Conservation (phyloP, 768 basidiomycete genomes). For the Termitomyces sp. region DNA sequence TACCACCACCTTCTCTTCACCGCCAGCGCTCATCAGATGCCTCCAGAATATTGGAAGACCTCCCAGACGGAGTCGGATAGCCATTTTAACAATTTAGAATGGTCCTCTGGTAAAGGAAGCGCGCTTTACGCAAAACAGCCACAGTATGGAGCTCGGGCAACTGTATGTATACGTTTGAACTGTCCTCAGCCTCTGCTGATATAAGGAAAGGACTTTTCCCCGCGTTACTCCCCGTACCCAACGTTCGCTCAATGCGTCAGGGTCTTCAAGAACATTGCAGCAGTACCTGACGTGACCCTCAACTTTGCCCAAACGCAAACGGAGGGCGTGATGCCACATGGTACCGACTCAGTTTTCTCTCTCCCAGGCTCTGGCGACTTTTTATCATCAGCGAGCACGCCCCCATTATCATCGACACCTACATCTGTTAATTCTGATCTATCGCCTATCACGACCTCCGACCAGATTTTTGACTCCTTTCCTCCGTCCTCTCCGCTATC, state of each 20-base stretch:
- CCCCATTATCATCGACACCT: not conserved
- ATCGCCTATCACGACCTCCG: not conserved
- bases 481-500: not conserved
- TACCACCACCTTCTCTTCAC: not conserved
- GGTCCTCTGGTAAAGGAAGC: not conserved
- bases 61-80: not conserved
- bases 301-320: slow-evolving; percentile 10
- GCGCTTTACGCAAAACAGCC: slow-evolving; percentile 6
- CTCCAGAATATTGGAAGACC: not conserved
- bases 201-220: not conserved
- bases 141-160: not conserved
- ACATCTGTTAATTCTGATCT: not conserved
- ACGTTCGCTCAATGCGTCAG: not conserved
- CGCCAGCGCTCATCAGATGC: not conserved
- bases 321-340: not conserved
- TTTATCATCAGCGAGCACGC: not conserved
- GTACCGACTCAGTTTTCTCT: not conserved
- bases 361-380: too few species aligned
- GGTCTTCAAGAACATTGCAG: slow-evolving; percentile 6
- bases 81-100: not conserved
- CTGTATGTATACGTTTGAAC: not conserved
- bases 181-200: not conserved
- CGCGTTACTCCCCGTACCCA: not conserved
- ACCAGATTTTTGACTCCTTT: not conserved
- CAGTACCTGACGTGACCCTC: slow-evolving; percentile 8